A percentile compares a stretch with the other conserved stretches of the same genome.
These are phyloP conservation scores for Collybia sp. DNA, from an alignment of 768 basidiomycete genomes.

Conservation along the genomic window DNA sequence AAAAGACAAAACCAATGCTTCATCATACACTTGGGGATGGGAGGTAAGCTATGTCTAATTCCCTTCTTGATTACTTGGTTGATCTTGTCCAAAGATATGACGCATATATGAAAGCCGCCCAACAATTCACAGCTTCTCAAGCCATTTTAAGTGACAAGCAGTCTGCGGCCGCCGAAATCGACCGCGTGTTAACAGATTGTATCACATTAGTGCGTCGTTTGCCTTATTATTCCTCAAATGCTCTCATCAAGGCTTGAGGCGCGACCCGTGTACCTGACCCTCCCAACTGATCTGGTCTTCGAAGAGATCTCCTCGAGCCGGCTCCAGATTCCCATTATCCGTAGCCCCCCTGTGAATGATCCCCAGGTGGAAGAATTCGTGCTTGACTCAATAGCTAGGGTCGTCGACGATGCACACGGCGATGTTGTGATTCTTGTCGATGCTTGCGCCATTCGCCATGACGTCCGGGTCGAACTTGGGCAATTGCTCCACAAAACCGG, in stretches of 20 bases:
- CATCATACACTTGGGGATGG: conserved; percentile 91
- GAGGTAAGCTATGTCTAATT: conserved; percentile 33
- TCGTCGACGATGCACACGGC: conserved; percentile 57
- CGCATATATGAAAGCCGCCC: conserved; percentile 71
- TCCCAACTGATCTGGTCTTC: conserved; percentile 81
- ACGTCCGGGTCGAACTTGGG: conserved; percentile 54
- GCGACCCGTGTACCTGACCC: conserved; percentile 81
- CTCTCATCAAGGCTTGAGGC: conserved; percentile 34
- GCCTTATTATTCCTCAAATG: neutral
- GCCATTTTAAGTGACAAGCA: conserved; percentile 49
- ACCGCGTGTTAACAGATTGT: conserved; percentile 70
- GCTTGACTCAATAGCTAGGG: conserved; percentile 64
- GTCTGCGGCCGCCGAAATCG: conserved; percentile 66
- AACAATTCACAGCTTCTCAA: conserved; percentile 71
- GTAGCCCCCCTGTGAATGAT: conserved; percentile 47
- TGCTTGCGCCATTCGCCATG: conserved; percentile 74
- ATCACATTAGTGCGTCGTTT: conserved; percentile 42
- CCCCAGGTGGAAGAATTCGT: conserved; percentile 61
- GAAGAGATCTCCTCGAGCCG: conserved; percentile 60
- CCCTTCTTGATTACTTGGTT: neutral
- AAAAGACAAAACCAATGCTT: conserved; percentile 67
- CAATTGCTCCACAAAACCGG: conserved; percentile 61
- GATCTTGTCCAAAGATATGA: conserved; percentile 49
- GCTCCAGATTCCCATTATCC: conserved; percentile 54
- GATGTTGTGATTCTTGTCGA: conserved; percentile 78